Evolutionary conservation across 768 basidiomycete genomes (phyloP), one percentile per base, ranked within the genome.

Genomic region (Termitomyces sp.): DNA sequence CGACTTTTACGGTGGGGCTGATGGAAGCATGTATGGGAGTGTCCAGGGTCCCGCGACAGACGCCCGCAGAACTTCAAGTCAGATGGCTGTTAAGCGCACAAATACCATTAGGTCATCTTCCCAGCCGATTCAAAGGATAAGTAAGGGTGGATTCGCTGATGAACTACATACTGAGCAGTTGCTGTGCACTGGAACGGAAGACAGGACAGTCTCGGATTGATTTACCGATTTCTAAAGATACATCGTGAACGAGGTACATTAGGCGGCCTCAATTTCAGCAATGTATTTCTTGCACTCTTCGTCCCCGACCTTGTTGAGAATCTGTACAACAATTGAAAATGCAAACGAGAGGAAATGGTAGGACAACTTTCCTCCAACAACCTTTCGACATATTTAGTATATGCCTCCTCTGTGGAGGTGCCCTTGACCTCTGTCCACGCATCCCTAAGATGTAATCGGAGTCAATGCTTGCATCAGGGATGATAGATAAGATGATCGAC

Each of bases 391-490:
- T 98, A 98, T 69, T 82, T 76, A 61, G 70, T 66, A 72, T 79
- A 75, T 9, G 93, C 92, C 0, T 86, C 86, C 67, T 93, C 92
- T 72, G 84, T 80, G 45, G 84, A 78, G 34, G 71, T 81, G 40
- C 91, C 95, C 74, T 95, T 80, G 61, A 88, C 79, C 2, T 62
- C 68, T 12, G 85, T 80, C 93, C 94, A 97, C 22, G 95, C 96
- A 67, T 91, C 85, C 94, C 93, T 95, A 65, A 20, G 52, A 39
- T 22, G 27, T 48, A 32, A 57, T 56, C 24, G 36, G 52, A 14
- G 26, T 58, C 26, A 43, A 24, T 30, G 16, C 30, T 44, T 20
- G 30, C 33, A 36, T 53, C 55, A 34, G 59, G n/a, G 37, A 56
- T 16, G 40, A 56, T 24, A 65, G 62, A 57, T 56, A 47, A 58